Base-by-base conservation (phyloP, 228 moss, liverwort and hornwort genomes). In the Sphagnum fallax region DNA sequence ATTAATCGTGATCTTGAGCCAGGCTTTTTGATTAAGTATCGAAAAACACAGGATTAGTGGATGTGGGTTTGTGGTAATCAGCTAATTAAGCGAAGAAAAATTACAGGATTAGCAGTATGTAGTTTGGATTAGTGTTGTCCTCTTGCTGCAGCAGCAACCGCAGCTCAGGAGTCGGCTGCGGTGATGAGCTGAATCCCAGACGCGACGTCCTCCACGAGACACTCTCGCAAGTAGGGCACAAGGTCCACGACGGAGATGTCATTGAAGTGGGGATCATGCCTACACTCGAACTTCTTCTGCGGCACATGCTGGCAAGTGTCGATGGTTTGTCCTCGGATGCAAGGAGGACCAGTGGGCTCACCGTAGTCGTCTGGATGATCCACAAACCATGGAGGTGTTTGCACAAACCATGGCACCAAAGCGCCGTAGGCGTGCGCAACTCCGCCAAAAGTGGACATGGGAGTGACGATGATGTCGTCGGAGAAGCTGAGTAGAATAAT, bases 261-360 rank as follows among this genome's bases (percentile, higher is more conserved):
- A 50, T 80, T 60, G 61, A 86, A 5, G 1, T 71, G 49, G 10
- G 83, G 83, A n/a, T 83, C 86, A 63, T 83, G 49, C 0, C 75
- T 77, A 49, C 86, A 83, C 10, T 69, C 7, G 53, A 77, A 86
- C 5, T 71, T 75, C 10, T 78, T 7, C 12, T 3, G 55, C 4
- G 86, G 82, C 60, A 15, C 0, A 61, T 86, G 67, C 52, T 68
- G 18, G 66, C 78, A 74, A 5, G 70, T 63, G 15, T 82, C 90
- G 10, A 69, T 72, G 5, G 87, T 90, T 62, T 88, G 86, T 7
- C 81, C 88, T 8, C 93, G 77, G 50, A 79, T 74, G 51, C 93
- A 93, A 59, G 79, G 62, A 0, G 18, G 62, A 16, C 59, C n/a
- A n/a, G 81, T 86, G 5, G 61, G 62, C 53, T 72, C 73, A 6